Conservation (phyloP, 768 basidiomycete species). For the Tricholoma furcatifolium region DNA sequence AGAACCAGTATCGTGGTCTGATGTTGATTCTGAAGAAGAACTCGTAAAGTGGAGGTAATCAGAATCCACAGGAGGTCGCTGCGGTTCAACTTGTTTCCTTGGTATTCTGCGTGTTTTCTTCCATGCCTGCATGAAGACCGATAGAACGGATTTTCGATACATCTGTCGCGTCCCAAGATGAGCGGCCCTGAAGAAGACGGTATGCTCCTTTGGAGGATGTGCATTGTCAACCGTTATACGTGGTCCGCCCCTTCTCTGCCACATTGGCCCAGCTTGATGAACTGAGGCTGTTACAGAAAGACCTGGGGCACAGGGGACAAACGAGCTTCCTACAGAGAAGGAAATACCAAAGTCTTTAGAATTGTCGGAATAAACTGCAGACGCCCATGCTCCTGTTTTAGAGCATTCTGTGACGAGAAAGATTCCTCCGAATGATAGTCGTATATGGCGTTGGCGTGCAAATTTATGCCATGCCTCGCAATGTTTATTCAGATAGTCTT, state of each 20-base stretch:
- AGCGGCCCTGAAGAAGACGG: too few relatives aligned
- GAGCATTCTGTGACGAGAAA: too few relatives aligned
- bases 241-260: neutral
- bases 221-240: neutral
- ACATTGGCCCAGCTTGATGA: neutral
- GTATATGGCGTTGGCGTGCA: neutral
- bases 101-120: too few relatives aligned
- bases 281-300: neutral
- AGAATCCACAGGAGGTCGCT: too few relatives aligned
- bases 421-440: constrained; percentile 7
- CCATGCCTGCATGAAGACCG: neutral
- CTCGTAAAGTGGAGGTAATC: too few relatives aligned
- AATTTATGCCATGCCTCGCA: constrained; percentile 10
- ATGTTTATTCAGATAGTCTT: too few relatives aligned
- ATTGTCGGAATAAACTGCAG: constrained; percentile 4
- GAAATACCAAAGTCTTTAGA: too few relatives aligned
- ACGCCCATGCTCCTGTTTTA: constrained; percentile 9
- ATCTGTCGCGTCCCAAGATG: neutral
- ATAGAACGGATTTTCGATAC: neutral
- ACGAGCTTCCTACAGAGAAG: constrained; percentile 1
- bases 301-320: neutral
- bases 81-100: too few relatives aligned
- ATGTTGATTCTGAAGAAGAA: too few relatives aligned
- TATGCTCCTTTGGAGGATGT: neutral
- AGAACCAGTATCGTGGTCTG: too few relatives aligned